phyloP scores from a whole-genome alignment of 352 stramenopile species.

The Globisporangium irregulare region DNA sequence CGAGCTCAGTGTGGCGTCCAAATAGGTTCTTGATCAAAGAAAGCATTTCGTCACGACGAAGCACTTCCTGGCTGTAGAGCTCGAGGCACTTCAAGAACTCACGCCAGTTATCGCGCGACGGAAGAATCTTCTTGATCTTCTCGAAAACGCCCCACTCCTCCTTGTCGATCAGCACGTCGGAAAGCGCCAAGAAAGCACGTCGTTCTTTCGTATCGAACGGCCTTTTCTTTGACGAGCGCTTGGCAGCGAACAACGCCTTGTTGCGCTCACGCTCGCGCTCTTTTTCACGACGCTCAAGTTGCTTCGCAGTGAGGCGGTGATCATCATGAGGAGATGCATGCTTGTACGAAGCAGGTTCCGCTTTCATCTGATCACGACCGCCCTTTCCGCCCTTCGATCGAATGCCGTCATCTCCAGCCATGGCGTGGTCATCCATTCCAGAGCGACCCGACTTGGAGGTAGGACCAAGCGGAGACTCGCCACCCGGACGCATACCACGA shows the following conservation, averaged over 20 bases:
- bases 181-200: conserved; percentile 67
- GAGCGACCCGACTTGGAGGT: conserved; percentile 44
- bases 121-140: conserved; percentile 92
- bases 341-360: conserved; percentile 35
- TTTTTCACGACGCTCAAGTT: conserved; percentile 68
- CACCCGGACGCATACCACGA: conserved; percentile 24
- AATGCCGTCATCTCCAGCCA: conserved; percentile 29
- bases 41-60: conserved; percentile 89
- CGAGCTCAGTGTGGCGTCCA: conserved; percentile 77
- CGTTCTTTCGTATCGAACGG: conserved; percentile 75
- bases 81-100: conserved; percentile 99
- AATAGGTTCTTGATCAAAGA: conserved; percentile 88
- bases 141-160: conserved; percentile 93
- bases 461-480: conserved; percentile 51
- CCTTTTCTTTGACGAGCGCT: conserved; percentile 58
- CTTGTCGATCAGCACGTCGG: conserved; percentile 79
- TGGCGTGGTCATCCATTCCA: conserved; percentile 42
- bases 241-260: conserved; percentile 67
- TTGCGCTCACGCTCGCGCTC: conserved; percentile 77
- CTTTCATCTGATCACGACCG: conserved; percentile 29
- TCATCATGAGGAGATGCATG: conserved; percentile 51
- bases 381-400: conserved; percentile 36
- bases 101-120: conserved; percentile 91
- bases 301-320: conserved; percentile 45
- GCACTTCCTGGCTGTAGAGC: conserved; percentile 96